Base-by-base conservation (phyloP, 2,329 filamentous ascomycete species). In the Diaporthe vaccinii region DNA sequence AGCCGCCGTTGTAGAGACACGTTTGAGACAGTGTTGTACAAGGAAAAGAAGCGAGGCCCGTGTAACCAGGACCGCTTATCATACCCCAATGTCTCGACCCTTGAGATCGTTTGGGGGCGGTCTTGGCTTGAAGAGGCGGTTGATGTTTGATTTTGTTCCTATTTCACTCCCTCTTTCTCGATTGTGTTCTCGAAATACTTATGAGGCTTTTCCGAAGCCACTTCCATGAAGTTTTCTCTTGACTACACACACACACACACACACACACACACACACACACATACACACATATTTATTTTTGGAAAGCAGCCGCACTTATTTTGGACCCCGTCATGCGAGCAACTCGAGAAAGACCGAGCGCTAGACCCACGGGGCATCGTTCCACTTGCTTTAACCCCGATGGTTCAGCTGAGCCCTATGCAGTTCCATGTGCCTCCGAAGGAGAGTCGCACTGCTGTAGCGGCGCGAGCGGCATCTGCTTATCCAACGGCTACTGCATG, bases 401-500 rank as follows among this genome's bases (percentile, higher is more conserved):
- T 20, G 72, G 72, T 34, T 31, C 72, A 28, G 12, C n/a, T 22
- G 58, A 44, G 4, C 4, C 8, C 6, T 31, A 12, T 17, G 22
- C 61, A 25, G 14, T 44, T 36, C 59, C 72, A 22, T 74, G 72
- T 17, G 31, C 72, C n/a, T 69, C 61, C 4, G 65, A 41, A 25
- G 72, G 51, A 25, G 6, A 68, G 22, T 74, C 72, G 3, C 72
- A 69, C 49, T 74, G 72, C 44, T 74, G 72, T 22, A 25, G 36
- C 15, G n/a, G 4, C 9, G 1, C 25, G 3, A 28, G 49, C 3
- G 72, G 72, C 31, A 74, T 74, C 14, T 74, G 72, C 28, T 44
- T 74, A 41, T 74, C 72, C 5, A 74, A 74, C 17, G 72, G 72
- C 39, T 28, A 69, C 31, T 74, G 72, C 28, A 46, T 74, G 72